Evolutionary conservation across 78 protist species (phyloP).

Genomic region (Blattamonas nauphoetae): DNA sequence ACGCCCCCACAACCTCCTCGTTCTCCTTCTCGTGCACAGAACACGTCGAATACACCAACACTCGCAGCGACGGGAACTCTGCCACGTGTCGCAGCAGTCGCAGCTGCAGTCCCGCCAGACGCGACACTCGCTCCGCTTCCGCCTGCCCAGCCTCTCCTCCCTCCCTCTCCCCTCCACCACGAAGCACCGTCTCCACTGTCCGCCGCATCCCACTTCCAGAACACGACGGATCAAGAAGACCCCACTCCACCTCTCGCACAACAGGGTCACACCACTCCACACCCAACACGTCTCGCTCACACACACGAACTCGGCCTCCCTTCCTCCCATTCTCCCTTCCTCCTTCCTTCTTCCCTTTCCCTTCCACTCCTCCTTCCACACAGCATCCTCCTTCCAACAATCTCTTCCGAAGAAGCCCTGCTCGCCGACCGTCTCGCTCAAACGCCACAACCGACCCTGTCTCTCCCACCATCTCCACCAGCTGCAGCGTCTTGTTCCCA

Average conservation of each 20-base stretch:
- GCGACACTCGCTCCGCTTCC: not conserved
- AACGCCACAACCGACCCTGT: not conserved
- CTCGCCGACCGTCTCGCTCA: not conserved
- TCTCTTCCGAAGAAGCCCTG: not conserved
- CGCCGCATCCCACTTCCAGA: not conserved
- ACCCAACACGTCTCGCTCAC: not conserved
- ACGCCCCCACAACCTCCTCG: conserved; percentile 22
- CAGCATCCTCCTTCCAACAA: not conserved
- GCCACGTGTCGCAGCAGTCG: not conserved
- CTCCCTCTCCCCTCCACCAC: not conserved
- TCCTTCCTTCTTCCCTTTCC: not conserved
- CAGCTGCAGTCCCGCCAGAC: not conserved
- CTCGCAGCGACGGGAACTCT: not conserved
- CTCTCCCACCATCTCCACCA: not conserved
- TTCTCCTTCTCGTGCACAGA: conserved; percentile 8
- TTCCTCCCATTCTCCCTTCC: not conserved
- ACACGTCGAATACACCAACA: conserved; percentile 24
- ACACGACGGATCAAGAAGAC: not conserved
- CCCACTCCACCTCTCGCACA: not conserved
- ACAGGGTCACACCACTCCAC: not conserved
- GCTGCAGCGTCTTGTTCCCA: conserved; percentile 14
- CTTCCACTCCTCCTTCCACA: not conserved
- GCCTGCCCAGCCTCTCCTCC: not conserved
- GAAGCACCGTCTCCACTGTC: not conserved
- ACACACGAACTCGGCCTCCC: no score